Evolutionary conservation across 768 basidiomycete genomes (phyloP).

Genomic region (Mycena alexandri): DNA sequence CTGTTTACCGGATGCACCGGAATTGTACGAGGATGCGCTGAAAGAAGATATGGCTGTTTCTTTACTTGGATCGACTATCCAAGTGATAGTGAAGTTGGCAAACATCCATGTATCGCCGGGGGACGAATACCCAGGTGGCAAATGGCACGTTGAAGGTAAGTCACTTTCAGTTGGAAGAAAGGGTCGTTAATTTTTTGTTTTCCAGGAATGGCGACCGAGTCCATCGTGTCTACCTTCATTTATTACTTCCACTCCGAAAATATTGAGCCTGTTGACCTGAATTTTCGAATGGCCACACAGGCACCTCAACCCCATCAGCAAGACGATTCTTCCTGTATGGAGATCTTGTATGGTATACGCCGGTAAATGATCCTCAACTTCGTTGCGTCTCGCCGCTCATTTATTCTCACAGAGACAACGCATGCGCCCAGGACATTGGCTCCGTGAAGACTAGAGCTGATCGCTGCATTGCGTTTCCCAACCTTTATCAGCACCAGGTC

Average conservation of each 20-base stretch:
- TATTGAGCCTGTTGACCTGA: constrained; percentile 46
- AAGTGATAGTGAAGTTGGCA: constrained; percentile 57
- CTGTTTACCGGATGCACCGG: constrained; percentile 23
- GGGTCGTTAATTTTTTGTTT: background rate
- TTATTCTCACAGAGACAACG: constrained; percentile 17
- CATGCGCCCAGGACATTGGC: constrained; percentile 37
- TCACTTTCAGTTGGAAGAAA: background rate
- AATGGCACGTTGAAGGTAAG: constrained; percentile 55
- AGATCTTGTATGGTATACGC: constrained; percentile 21
- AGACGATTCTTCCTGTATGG: constrained; percentile 26
- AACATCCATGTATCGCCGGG: constrained; percentile 52
- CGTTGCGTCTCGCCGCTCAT: background rate
- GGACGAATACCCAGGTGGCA: constrained; percentile 50
- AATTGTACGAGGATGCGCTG: background rate
- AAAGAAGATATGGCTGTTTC: background rate
- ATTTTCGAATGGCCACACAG: constrained; percentile 45
- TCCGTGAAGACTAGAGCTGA: constrained; percentile 38
- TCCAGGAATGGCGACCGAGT: constrained; percentile 40
- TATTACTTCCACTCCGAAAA: constrained; percentile 50
- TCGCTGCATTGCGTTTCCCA: constrained; percentile 46
- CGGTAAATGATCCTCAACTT: constrained; percentile 5
- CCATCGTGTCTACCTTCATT: constrained; percentile 45
- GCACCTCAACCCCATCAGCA: constrained; percentile 42
- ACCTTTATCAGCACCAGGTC: constrained; percentile 47
- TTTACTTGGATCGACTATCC: constrained; percentile 36